A percentile compares a stretch with the other conserved stretches of the same genome.
Conservation (phyloP, 805 yeast species). For the Groenewaldozyma tartarivorans region DNA sequence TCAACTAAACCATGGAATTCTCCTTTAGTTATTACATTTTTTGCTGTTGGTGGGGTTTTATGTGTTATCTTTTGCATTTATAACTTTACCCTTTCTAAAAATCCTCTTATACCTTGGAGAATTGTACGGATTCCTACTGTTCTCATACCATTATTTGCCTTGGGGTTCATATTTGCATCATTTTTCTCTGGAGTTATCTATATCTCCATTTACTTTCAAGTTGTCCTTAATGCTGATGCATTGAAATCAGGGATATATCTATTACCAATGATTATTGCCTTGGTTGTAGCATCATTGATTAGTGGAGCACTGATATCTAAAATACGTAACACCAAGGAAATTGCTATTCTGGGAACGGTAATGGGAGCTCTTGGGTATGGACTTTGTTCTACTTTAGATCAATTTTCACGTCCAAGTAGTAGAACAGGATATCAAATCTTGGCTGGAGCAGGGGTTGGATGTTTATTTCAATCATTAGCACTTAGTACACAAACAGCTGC, state of each 20-base stretch:
- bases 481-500: constrained; percentile 40
- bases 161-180: constrained; percentile 33
- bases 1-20: constrained; percentile 40
- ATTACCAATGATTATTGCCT: constrained; percentile 35
- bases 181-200: constrained; percentile 38
- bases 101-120: constrained; percentile 23
- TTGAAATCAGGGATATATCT: constrained; percentile 33
- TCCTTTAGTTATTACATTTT: constrained; percentile 37
- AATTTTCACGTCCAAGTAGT: constrained; percentile 27
- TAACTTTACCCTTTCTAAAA: constrained; percentile 31
- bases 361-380: constrained; percentile 39
- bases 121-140: constrained; percentile 3
- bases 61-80: constrained; percentile 30
- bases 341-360: constrained; percentile 28
- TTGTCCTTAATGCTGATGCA: constrained; percentile 32
- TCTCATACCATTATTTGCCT: constrained; percentile 27
- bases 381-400: constrained; percentile 30
- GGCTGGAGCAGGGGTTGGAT: constrained; percentile 39
- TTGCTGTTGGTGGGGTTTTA: constrained; percentile 35
- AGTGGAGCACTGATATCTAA: constrained; percentile 37
- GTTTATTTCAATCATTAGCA: constrained; percentile 34
- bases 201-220: constrained; percentile 40
- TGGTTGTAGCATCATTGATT: constrained; percentile 33
- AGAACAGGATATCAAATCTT: constrained; percentile 39
- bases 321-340: constrained; percentile 37